These are phyloP conservation scores for Priceomyces castillae DNA, from an alignment of 805 yeast species.

Conservation along the genomic window DNA sequence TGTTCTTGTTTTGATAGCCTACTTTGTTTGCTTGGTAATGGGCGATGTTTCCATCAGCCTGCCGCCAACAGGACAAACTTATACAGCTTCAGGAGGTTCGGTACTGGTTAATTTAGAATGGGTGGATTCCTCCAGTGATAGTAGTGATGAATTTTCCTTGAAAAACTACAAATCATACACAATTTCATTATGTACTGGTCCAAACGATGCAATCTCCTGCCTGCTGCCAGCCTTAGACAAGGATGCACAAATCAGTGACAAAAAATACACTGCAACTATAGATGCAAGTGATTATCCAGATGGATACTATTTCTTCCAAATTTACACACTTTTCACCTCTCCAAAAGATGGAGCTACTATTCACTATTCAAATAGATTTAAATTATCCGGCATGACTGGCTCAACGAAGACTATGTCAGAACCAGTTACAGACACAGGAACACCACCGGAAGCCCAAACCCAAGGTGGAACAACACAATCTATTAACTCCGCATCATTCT, in stretches of 20 bases:
- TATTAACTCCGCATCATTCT: conserved; percentile 46
- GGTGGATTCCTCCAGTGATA: conserved; percentile 58
- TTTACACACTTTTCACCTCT: conserved; percentile 51
- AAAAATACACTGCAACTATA: conserved; percentile 42
- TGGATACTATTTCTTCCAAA: conserved; percentile 75
- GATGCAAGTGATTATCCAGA: conserved; percentile 46
- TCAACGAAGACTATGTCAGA: conserved; percentile 43
- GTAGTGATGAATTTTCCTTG: conserved; percentile 41
- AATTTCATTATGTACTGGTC: conserved; percentile 67
- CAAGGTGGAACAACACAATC: conserved; percentile 22
- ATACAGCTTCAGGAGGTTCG: conserved; percentile 36
- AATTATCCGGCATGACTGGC: conserved; percentile 72
- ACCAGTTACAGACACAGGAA: conserved; percentile 33
- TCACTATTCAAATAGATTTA: conserved; percentile 68
- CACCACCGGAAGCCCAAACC: conserved; percentile 40
- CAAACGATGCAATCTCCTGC: conserved; percentile 47
- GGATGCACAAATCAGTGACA: background rate
- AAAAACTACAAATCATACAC: conserved; percentile 43
- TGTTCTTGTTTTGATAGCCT: conserved; percentile 5
- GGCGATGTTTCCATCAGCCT: conserved; percentile 49
- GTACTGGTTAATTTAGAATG: conserved; percentile 36
- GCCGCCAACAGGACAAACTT: conserved; percentile 42
- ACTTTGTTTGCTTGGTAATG: conserved; percentile 15
- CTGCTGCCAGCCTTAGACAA: conserved; percentile 23
- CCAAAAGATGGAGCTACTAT: conserved; percentile 42